Base-by-base conservation (phyloP, 768 basidiomycete species). In the Mycena galopus region DNA sequence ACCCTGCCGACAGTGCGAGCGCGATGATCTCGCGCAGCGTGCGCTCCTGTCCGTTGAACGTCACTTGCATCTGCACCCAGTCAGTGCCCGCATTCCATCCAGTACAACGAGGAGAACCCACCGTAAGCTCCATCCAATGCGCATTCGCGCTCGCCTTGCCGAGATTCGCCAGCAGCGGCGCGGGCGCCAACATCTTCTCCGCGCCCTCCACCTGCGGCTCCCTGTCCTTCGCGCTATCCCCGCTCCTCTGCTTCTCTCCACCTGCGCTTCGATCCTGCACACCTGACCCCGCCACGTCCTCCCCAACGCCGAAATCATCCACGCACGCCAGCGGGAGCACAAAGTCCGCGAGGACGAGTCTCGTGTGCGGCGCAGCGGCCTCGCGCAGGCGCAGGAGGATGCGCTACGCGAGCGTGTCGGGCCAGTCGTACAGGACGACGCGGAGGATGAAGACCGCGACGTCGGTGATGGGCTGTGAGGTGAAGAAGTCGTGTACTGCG, bases 361-460 rank as follows among this genome's bases (percentile, higher is more conserved):
- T n/a, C n/a, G n/a, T n/a, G n/a, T n/a, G n/a, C n/a, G n/a, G n/a
- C n/a, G n/a, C n/a, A n/a, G n/a, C n/a, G n/a, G n/a, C n/a, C n/a
- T n/a, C n/a, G n/a, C n/a, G n/a, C n/a, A n/a, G n/a, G n/a, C n/a
- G n/a, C n/a, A n/a, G n/a, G n/a, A n/a, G n/a, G n/a, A n/a, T n/a
- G n/a, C n/a, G n/a, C n/a, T n/a, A n/a, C n/a, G n/a, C n/a, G n/a
- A 0, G 90, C 92, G 50, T 95, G 86, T 94, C 91, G 1, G 93
- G 90, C 94, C 94, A 95, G 76, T 95, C 94, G 75, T 95, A 93
- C 44, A 93, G 83, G 42, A 94, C 88, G 23, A 91, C 90, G 25
- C 93, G 89, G 37, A 94, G 83, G 39, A 94, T 83, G 77, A 91
- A 95, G 8, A 94, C 89, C 0, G 92, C 87, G 69, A 91, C 85